A percentile compares a stretch with the other conserved stretches of the same genome.
Conservation (phyloP, 2,329 filamentous ascomycete genomes). For the Fusarium stilboides region DNA sequence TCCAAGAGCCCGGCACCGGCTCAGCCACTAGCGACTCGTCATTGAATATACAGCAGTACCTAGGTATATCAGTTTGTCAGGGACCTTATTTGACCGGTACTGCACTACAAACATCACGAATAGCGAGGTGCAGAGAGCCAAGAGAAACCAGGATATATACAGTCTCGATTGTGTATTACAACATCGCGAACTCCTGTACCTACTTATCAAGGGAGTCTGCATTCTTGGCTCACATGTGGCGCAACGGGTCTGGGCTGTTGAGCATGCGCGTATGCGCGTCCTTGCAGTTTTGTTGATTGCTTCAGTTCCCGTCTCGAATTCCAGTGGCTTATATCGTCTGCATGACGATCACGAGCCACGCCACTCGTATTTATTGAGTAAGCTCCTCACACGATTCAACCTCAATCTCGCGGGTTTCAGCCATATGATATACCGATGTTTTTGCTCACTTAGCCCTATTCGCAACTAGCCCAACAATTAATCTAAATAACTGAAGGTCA, state of each 20-base stretch:
- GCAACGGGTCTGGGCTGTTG: slow-evolving; percentile 20
- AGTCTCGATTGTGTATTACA: slow-evolving; percentile 15
- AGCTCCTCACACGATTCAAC: neutral
- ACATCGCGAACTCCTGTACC: slow-evolving; percentile 22
- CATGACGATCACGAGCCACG: slow-evolving; percentile 39
- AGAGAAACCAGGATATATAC: slow-evolving; percentile 7
- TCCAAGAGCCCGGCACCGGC: slow-evolving; percentile 32
- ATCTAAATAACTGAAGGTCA: slow-evolving; percentile 3
- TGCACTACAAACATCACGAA: slow-evolving; percentile 1
- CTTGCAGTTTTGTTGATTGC: slow-evolving; percentile 36
- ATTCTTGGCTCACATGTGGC: slow-evolving; percentile 38
- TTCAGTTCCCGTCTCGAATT: slow-evolving; percentile 41
- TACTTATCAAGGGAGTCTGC: slow-evolving; percentile 25
- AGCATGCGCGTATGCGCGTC: slow-evolving; percentile 24
- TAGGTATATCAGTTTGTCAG: slow-evolving; percentile 27
- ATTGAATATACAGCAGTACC: slow-evolving; percentile 29
- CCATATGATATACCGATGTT: neutral
- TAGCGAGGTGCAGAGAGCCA: neutral
- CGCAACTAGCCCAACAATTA: neutral
- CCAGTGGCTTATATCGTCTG: slow-evolving; percentile 34
- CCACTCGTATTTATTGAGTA: slow-evolving; percentile 22
- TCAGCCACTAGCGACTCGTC: slow-evolving; percentile 43
- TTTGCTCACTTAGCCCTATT: neutral
- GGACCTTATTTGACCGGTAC: slow-evolving; percentile 22
- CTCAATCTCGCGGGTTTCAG: neutral